Evolutionary conservation across 495 filamentous ascomycete genomes (phyloP), one percentile per base, ranked within the genome.

Genomic region (Platismatia glauca): DNA sequence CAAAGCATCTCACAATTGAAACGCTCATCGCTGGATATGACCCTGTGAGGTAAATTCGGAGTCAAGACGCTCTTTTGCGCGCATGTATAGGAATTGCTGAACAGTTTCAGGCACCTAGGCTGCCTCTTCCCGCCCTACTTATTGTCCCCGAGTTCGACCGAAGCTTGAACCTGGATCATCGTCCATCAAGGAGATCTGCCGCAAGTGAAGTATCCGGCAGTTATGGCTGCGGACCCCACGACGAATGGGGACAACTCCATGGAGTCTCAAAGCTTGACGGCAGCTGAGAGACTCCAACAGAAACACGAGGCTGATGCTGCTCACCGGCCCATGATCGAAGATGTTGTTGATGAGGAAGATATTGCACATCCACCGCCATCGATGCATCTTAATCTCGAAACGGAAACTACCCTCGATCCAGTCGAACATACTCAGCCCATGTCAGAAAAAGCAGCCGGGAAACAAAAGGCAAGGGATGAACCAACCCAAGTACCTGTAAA

Each of bases 291-390:
- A 76, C 83, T 96, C 44, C 84, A 87, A 73, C 80, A 90, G 67
- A 84, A 91, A 74, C 92, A 96, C 75, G 76, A 79, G 29, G 80
- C 74, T 44, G 83, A 84, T 57, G 82, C 82, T 67, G 76, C 79
- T 37, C 89, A 92, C 73, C 81, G 82, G 62, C 75, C 78, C 38
- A 89, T 85, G 8, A 81, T 95, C 46, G 91, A 95, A 73, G 91
- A 96, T 24, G 83, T 79, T 24, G 75, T 80, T 41, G 91, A 95
- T 70, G 89, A 91, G 68, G 89, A 92, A n/a, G 84, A 93, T 64
- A 67, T 86, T 62, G 73, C 71, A 62, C 84, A 86, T 70, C 83
- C 79, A 35, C 78, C 81, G 56, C 78, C 81, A 2, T 80, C 83
- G 15, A 60, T 53, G 55, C 41, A 55, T 24, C 24, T 59, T 38